A percentile compares a stretch with the other conserved stretches of the same genome.
phyloP scores from a whole-genome alignment of 495 filamentous ascomycete genomes.

The Filosporella fistucella region DNA sequence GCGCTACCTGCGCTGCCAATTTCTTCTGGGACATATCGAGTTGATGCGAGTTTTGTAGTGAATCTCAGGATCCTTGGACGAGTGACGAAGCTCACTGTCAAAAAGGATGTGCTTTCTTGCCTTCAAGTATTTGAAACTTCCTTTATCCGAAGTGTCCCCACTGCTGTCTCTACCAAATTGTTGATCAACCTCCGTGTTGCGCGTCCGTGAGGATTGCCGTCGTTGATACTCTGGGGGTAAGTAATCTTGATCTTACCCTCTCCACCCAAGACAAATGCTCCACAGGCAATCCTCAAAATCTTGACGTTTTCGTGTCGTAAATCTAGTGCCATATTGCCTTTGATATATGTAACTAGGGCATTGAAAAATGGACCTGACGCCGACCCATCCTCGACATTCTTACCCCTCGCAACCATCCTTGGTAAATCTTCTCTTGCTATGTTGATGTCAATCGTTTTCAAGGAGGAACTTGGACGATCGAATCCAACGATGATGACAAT shows the following conservation, averaged over 20 bases:
- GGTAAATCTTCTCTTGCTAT: slow-evolving; percentile 34
- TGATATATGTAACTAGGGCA: slow-evolving; percentile 39
- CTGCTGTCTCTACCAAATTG: slow-evolving; percentile 12
- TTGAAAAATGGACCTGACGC: slow-evolving; percentile 29
- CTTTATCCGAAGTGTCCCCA: too few relatives aligned
- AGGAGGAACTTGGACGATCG: slow-evolving; percentile 16
- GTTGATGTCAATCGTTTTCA: slow-evolving; percentile 44
- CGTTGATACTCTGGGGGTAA: slow-evolving; percentile 19
- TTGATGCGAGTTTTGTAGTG: too few relatives aligned
- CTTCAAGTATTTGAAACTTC: too few relatives aligned
- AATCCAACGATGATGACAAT: slow-evolving; percentile 17
- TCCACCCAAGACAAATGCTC: slow-evolving; percentile 45
- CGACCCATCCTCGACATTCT: slow-evolving; percentile 9
- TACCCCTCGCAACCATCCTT: slow-evolving; percentile 14
- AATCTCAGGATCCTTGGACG: too few relatives aligned
- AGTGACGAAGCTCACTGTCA: too few relatives aligned
- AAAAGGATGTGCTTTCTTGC: too few relatives aligned
- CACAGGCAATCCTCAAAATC: slow-evolving; percentile 46
- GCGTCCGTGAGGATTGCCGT: slow-evolving; percentile 19
- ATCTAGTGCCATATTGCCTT: slow-evolving; percentile 45
- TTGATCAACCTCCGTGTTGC: slow-evolving; percentile 17
- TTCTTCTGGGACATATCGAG: too few relatives aligned
- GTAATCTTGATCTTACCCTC: slow-evolving; percentile 51
- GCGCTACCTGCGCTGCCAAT: too few relatives aligned
- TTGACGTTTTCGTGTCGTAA: slow-evolving; percentile 38